phyloP scores from a whole-genome alignment of 495 filamentous ascomycete species.

The Corynascus novoguineensis region DNA sequence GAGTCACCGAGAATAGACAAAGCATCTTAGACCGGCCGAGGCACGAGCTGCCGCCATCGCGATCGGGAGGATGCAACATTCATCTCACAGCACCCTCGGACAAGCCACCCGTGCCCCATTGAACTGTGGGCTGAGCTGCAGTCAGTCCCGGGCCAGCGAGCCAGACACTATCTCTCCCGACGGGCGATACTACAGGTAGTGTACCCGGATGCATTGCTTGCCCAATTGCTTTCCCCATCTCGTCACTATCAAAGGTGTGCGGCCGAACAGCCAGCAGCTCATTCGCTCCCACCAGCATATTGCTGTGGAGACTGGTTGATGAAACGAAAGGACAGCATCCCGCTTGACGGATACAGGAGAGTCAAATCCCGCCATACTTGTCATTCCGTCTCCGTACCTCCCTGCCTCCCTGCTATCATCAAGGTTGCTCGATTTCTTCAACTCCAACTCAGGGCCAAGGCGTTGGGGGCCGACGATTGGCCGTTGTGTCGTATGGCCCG shows the following conservation, averaged over 20 bases:
- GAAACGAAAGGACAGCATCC: constrained; percentile 7
- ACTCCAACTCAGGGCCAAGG: background rate
- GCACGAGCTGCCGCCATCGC: background rate
- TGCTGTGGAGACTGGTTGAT: constrained; percentile 16
- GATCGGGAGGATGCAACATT: background rate
- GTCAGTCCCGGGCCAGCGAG: constrained; percentile 9
- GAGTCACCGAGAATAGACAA: background rate
- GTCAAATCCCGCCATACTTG: background rate
- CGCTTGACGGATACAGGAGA: background rate
- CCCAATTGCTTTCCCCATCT: constrained; percentile 21
- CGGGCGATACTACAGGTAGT: constrained; percentile 22
- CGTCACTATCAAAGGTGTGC: too few species aligned
- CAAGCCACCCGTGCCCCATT: constrained; percentile 4
- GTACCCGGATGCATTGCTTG: constrained; percentile 15
- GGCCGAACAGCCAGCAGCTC: constrained; percentile 25
- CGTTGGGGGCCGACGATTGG: constrained; percentile 11
- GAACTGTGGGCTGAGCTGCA: constrained; percentile 7
- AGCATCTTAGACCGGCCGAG: background rate
- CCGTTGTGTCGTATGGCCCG: constrained; percentile 9
- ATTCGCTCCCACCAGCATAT: constrained; percentile 22
- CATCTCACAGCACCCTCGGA: constrained; percentile 1
- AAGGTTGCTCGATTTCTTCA: background rate
- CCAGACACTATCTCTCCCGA: constrained; percentile 28
- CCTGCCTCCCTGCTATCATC: background rate
- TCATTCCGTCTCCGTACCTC: background rate